Percentiles rank a stretch among this genome's conserved stretches.
Evolutionary conservation across 2,329 filamentous ascomycete genomes (phyloP).

Genomic region (Colletotrichum gloeosporioides): DNA sequence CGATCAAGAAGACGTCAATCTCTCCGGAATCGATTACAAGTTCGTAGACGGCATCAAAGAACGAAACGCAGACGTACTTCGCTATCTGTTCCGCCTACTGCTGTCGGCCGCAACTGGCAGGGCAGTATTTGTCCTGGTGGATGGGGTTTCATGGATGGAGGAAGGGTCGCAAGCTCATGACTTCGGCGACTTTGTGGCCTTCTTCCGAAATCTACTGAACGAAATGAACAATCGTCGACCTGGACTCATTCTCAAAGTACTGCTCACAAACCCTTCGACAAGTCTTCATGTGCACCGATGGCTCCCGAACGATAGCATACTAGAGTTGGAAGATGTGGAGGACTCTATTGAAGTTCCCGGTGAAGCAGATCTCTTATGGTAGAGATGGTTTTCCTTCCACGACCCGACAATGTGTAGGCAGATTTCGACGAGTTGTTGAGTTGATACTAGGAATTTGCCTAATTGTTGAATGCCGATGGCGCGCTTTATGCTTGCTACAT

Average conservation of each 20-base stretch:
- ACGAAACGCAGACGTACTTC: neutral
- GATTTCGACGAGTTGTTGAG: too few relatives aligned
- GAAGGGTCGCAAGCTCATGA: neutral
- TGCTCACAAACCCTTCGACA: neutral
- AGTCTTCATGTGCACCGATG: neutral
- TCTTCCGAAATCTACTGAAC: neutral
- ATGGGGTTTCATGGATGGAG: neutral
- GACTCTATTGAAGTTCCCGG: neutral
- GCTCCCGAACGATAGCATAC: neutral
- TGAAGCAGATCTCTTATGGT: too few relatives aligned
- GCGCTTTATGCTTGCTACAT: too few relatives aligned
- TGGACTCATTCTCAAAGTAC: neutral
- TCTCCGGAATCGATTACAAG: neutral
- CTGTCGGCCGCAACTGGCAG: neutral
- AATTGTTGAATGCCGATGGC: too few relatives aligned
- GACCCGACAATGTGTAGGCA: too few relatives aligned
- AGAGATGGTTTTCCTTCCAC: too few relatives aligned
- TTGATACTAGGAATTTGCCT: too few relatives aligned
- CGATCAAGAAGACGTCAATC: neutral
- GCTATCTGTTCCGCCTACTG: neutral
- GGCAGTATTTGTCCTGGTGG: neutral
- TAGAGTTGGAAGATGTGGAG: slow-evolving; percentile 7
- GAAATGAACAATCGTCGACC: neutral
- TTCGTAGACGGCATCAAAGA: neutral
- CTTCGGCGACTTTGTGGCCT: neutral